phyloP scores from a whole-genome alignment of 768 basidiomycete genomes.

The Trichaptum fuscoviolaceum region DNA sequence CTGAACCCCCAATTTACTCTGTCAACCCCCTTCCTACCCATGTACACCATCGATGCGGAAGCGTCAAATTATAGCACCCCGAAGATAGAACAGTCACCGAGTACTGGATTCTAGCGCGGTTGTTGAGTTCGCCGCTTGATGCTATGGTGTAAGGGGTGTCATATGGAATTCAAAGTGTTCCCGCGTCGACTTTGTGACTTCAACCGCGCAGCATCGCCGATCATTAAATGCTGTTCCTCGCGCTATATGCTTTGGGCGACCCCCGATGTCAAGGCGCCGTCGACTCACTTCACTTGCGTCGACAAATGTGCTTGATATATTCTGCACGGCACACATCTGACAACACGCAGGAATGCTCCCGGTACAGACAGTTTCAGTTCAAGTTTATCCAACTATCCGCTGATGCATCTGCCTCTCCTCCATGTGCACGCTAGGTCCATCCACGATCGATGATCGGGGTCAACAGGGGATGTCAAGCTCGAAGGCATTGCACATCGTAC shows the following conservation, averaged over 20 bases:
- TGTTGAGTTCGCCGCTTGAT: background rate
- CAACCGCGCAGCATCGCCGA: background rate
- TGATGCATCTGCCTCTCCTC: background rate
- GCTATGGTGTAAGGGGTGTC: background rate
- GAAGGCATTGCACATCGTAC: no score
- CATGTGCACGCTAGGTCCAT: background rate
- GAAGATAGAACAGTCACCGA: background rate
- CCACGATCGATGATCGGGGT: background rate
- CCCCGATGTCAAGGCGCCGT: background rate
- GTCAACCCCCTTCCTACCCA: background rate
- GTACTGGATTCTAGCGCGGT: background rate
- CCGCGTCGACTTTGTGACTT: background rate
- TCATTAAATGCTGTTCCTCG: background rate
- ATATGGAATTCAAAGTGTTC: background rate
- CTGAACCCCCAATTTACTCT: background rate
- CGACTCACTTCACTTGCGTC: background rate
- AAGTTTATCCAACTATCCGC: background rate
- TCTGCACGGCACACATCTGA: background rate
- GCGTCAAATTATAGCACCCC: background rate
- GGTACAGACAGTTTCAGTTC: background rate
- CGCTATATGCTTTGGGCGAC: background rate
- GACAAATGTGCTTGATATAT: background rate
- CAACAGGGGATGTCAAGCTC: no score
- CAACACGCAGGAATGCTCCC: background rate
- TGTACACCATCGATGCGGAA: background rate